Conservation (phyloP, 495 filamentous ascomycete species). For the Chaetomium fimeti region DNA sequence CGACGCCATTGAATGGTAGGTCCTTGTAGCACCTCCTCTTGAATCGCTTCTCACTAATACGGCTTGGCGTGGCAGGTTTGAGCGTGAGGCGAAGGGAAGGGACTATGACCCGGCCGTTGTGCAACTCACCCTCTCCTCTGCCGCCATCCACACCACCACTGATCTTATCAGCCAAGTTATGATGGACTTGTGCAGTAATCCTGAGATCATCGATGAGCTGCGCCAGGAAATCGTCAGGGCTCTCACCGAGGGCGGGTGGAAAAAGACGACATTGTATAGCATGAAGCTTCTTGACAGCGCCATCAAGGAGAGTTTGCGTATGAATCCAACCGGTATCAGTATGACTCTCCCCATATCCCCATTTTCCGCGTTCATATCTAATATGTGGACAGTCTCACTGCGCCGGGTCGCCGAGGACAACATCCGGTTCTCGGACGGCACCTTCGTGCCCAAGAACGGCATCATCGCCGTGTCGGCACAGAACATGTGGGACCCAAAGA, state of each 20-base stretch:
- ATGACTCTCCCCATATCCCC: constrained; percentile 13
- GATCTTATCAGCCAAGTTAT: constrained; percentile 41
- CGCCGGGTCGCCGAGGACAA: constrained; percentile 41
- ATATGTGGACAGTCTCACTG: constrained; percentile 35
- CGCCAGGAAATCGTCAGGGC: constrained; percentile 41
- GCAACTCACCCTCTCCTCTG: constrained; percentile 34
- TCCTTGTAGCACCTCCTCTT: not conserved
- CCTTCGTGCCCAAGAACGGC: constrained; percentile 51
- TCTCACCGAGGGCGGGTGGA: constrained; percentile 40
- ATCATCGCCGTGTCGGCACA: constrained; percentile 38
- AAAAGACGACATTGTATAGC: constrained; percentile 52
- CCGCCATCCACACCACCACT: constrained; percentile 40
- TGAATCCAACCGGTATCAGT: constrained; percentile 33
- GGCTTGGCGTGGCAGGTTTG: constrained; percentile 18
- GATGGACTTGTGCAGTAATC: constrained; percentile 39
- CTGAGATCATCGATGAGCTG: constrained; percentile 38
- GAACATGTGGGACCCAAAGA: constrained; percentile 38
- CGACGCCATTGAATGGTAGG: constrained; percentile 40
- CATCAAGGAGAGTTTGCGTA: constrained; percentile 47
- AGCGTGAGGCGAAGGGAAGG: constrained; percentile 30
- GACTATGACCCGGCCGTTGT: constrained; percentile 32
- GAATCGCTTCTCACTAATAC: not conserved
- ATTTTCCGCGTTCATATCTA: not conserved
- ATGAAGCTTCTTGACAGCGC: constrained; percentile 55
- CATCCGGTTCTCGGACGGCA: constrained; percentile 48